These are phyloP conservation scores for Mytilinidion resinicola DNA, from an alignment of 495 filamentous ascomycete genomes.

Conservation along the genomic window DNA sequence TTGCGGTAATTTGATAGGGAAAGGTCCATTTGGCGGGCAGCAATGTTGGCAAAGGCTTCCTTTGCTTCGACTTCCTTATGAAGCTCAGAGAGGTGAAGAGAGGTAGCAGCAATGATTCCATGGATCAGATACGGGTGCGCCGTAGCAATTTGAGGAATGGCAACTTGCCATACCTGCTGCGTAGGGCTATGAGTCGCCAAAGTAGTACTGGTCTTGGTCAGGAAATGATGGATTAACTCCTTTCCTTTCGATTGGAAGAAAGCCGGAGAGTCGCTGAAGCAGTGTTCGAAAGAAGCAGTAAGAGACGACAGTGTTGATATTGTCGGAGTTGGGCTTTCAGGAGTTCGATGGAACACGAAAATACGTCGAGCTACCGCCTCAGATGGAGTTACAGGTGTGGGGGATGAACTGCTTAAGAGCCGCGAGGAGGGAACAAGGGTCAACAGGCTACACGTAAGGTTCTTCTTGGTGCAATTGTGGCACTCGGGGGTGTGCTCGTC, in stretches of 20 bases:
- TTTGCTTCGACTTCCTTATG: slow-evolving; percentile 5
- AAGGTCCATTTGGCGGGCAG: slow-evolving; percentile 20
- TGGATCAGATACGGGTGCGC: slow-evolving; percentile 16
- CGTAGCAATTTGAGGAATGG: slow-evolving; percentile 18
- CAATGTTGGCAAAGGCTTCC: slow-evolving; percentile 3
- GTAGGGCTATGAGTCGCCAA: slow-evolving; percentile 11
- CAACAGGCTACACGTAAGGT: background rate
- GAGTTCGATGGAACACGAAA: background rate
- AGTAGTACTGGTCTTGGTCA: slow-evolving; percentile 10
- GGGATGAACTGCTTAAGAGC: background rate
- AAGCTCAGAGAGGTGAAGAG: slow-evolving; percentile 19
- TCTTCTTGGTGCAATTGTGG: background rate
- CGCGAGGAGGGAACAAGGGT: background rate
- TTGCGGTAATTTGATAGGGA: slow-evolving; percentile 9
- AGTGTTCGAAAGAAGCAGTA: background rate
- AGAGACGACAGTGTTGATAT: background rate
- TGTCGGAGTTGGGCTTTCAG: background rate
- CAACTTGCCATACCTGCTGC: slow-evolving; percentile 17
- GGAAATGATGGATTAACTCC: slow-evolving; percentile 12
- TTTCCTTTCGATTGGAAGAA: background rate
- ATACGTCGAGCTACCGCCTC: background rate
- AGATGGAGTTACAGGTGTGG: background rate
- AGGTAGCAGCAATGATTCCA: slow-evolving; percentile 18
- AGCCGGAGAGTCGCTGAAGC: background rate
- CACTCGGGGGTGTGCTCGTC: background rate